These are phyloP conservation scores for Capsaspora owczarzaki DNA, from an alignment of 78 protist species.

Conservation along the genomic window DNA sequence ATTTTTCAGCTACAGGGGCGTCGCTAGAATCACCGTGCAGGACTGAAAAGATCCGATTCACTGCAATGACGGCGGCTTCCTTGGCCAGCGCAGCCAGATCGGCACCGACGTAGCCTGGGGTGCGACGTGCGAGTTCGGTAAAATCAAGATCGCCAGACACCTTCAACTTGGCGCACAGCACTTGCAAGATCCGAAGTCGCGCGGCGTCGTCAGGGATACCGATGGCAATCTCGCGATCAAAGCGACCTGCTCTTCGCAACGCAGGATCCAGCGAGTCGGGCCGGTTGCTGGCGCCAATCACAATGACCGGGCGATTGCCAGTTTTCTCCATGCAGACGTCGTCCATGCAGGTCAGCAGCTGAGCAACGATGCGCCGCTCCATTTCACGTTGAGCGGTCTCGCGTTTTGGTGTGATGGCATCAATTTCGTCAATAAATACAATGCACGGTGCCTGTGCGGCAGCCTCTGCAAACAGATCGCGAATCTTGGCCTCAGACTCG, in stretches of 20 bases:
- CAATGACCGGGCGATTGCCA: slow-evolving; percentile 40
- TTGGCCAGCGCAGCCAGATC: slow-evolving; percentile 68
- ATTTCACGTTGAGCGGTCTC: slow-evolving; percentile 88
- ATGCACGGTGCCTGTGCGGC: slow-evolving; percentile 74
- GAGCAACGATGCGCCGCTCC: slow-evolving; percentile 97
- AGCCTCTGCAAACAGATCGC: slow-evolving; percentile 64
- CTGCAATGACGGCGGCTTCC: slow-evolving; percentile 79
- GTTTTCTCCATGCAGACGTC: slow-evolving; percentile 18
- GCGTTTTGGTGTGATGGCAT: slow-evolving; percentile 92
- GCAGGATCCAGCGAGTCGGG: slow-evolving; percentile 92
- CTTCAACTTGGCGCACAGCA: slow-evolving; percentile 30
- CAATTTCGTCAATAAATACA: slow-evolving; percentile 95
- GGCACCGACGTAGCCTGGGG: slow-evolving; percentile 87
- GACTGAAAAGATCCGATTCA: slow-evolving; percentile 55
- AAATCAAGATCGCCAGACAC: slow-evolving; percentile 43
- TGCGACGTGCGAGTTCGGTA: slow-evolving; percentile 45
- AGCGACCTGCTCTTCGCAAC: slow-evolving; percentile 89
- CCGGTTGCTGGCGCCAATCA: slow-evolving; percentile 88
- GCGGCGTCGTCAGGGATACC: slow-evolving; percentile 77
- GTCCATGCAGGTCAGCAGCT: slow-evolving; percentile 93
- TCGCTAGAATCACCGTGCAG: background rate
- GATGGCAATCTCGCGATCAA: slow-evolving; percentile 78
- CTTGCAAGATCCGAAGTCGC: slow-evolving; percentile 47
- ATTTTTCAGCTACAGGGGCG: background rate
- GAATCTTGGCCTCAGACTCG: slow-evolving; percentile 82